phyloP scores from a whole-genome alignment of 768 basidiomycete species.

The Scleroderma citrinum region DNA sequence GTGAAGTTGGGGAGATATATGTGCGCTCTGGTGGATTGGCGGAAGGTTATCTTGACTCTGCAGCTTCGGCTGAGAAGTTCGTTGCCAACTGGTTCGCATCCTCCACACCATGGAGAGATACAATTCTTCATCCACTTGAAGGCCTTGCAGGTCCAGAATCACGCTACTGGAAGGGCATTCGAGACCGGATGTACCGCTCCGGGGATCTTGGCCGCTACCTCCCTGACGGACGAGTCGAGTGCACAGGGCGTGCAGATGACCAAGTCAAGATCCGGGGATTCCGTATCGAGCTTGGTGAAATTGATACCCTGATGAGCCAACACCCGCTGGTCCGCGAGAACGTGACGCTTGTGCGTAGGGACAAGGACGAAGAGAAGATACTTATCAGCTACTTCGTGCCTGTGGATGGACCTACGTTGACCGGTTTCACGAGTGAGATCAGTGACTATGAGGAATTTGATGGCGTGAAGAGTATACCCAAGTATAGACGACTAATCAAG shows the following conservation, averaged over 20 bases:
- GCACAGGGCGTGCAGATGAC: slow-evolving; percentile 94
- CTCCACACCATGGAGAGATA: slow-evolving; percentile 53
- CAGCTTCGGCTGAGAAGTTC: slow-evolving; percentile 86
- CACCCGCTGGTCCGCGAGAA: slow-evolving; percentile 96
- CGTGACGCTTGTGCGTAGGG: slow-evolving; percentile 91
- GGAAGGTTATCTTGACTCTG: slow-evolving; percentile 86
- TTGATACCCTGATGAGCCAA: slow-evolving; percentile 91
- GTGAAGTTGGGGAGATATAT: slow-evolving; percentile 98
- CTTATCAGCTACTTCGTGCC: slow-evolving; percentile 97
- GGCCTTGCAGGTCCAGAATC: slow-evolving; percentile 66
- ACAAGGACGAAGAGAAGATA: slow-evolving; percentile 99
- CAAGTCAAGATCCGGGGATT: slow-evolving; percentile 99
- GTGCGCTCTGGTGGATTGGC: slow-evolving; percentile 94
- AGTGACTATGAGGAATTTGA: slow-evolving; percentile 43
- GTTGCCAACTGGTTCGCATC: slow-evolving; percentile 87
- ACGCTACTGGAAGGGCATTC: slow-evolving; percentile 86
- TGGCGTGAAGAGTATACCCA: slow-evolving; percentile 69
- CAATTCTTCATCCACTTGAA: slow-evolving; percentile 54
- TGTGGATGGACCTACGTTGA: slow-evolving; percentile 58
- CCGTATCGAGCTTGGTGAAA: slow-evolving; percentile 96
- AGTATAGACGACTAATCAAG: slow-evolving; percentile 84
- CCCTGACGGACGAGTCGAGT: slow-evolving; percentile 90
- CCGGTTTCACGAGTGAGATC: slow-evolving; percentile 66
- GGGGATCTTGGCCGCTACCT: slow-evolving; percentile 95
- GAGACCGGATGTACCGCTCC: slow-evolving; percentile 96